phyloP scores from a whole-genome alignment of 495 filamentous ascomycete species.

The Talaromyces stipitatus region DNA sequence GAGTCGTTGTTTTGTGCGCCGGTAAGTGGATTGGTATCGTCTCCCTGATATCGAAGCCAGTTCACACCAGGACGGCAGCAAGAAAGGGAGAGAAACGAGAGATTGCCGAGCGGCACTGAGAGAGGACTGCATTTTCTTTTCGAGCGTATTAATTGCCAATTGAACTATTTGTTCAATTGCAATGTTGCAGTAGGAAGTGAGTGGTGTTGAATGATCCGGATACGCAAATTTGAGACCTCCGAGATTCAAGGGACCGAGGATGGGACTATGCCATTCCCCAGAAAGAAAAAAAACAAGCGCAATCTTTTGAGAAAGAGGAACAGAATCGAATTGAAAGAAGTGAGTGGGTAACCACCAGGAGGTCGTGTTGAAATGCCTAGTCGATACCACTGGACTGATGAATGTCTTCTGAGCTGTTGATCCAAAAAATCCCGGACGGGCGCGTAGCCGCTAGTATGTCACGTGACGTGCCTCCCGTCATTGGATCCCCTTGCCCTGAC shows the following conservation, averaged over 20 bases:
- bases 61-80: slow-evolving; percentile 31
- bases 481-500: background rate
- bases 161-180: background rate
- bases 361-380: background rate
- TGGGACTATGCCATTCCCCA: background rate
- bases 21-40: slow-evolving; percentile 61
- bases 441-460: background rate
- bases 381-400: background rate
- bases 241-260: background rate
- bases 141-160: background rate
- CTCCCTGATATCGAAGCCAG: slow-evolving; percentile 21
- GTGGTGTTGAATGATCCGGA: background rate
- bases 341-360: background rate
- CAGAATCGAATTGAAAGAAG: background rate
- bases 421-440: background rate
- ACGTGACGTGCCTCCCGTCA: background rate
- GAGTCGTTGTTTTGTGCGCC: slow-evolving; percentile 64
- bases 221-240: background rate
- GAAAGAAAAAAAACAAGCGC: background rate
- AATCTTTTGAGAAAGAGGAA: background rate
- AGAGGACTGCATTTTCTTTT: slow-evolving; percentile 2
- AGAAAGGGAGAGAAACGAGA: slow-evolving; percentile 35
- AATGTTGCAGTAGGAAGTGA: background rate
- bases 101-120: slow-evolving; percentile 24
- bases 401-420: background rate